phyloP scores from a whole-genome alignment of 805 yeast species.

The Hanseniaspora meyeri region DNA sequence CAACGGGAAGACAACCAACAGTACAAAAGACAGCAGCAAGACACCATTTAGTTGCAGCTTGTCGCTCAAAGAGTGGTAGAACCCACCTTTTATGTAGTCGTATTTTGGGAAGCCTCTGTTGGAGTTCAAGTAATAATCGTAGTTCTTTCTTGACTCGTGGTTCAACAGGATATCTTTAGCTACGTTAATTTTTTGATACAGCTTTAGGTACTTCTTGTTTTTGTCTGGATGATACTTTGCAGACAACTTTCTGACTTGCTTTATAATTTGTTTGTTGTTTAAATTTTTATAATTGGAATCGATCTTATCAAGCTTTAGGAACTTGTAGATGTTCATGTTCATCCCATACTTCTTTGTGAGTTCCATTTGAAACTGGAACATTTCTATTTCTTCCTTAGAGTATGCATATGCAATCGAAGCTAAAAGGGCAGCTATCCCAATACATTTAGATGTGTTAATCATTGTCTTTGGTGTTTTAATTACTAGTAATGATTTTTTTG shows the following conservation, averaged over 20 bases:
- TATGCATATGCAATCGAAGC: conserved; percentile 31
- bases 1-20: conserved; percentile 39
- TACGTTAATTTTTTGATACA: conserved; percentile 61
- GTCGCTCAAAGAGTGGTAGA: conserved; percentile 36
- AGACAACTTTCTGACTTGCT: conserved; percentile 60
- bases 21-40: conserved; percentile 36
- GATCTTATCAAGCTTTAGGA: conserved; percentile 38
- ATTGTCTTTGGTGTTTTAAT: neutral
- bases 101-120: conserved; percentile 68
- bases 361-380: conserved; percentile 59
- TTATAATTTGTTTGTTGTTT: conserved; percentile 41
- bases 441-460: neutral
- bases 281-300: conserved; percentile 25
- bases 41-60: conserved; percentile 41
- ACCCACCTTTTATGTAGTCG: conserved; percentile 47
- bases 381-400: conserved; percentile 60
- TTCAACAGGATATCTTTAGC: conserved; percentile 63
- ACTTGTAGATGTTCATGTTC: conserved; percentile 53
- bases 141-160: conserved; percentile 49
- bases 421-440: neutral
- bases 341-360: conserved; percentile 50
- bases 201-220: conserved; percentile 34
- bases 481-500: too few relatives aligned
- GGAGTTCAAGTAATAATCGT: conserved; percentile 67
- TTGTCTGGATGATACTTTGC: conserved; percentile 81